Evolutionary conservation across 2,329 filamentous ascomycete species (phyloP).

Genomic region (Fusarium multiceps): DNA sequence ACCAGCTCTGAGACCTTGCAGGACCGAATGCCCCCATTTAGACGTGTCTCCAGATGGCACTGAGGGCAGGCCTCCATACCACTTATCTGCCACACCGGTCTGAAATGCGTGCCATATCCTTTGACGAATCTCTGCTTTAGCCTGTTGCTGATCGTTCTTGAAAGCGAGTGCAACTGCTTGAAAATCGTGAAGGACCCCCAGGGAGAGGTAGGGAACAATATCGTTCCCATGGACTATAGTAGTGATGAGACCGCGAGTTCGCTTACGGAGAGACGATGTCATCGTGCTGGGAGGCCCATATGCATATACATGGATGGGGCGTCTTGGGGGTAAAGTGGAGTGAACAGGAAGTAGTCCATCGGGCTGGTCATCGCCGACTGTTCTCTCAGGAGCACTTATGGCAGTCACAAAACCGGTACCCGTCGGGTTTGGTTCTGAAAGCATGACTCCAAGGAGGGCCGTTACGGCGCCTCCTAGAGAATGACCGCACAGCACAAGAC

Average conservation of each 20-base stretch:
- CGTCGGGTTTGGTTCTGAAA: slow-evolving; percentile 69
- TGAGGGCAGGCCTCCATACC: slow-evolving; percentile 61
- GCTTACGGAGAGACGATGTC: slow-evolving; percentile 74
- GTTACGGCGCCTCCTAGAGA: slow-evolving; percentile 77
- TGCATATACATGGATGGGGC: slow-evolving; percentile 82
- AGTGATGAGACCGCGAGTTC: slow-evolving; percentile 79
- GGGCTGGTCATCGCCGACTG: slow-evolving; percentile 51
- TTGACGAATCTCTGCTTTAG: slow-evolving; percentile 73
- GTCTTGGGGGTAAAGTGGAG: slow-evolving; percentile 70
- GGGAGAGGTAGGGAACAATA: slow-evolving; percentile 77
- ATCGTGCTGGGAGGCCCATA: slow-evolving; percentile 81
- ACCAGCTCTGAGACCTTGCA: slow-evolving; percentile 72
- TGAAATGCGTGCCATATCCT: slow-evolving; percentile 74
- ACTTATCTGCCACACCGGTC: slow-evolving; percentile 69
- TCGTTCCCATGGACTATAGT: slow-evolving; percentile 79
- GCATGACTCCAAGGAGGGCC: slow-evolving; percentile 75
- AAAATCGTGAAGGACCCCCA: slow-evolving; percentile 79
- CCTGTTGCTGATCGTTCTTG: slow-evolving; percentile 75
- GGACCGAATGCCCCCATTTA: slow-evolving; percentile 74
- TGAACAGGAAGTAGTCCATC: slow-evolving; percentile 46
- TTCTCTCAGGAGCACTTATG: slow-evolving; percentile 57
- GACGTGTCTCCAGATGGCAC: slow-evolving; percentile 65
- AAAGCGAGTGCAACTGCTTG: slow-evolving; percentile 78
- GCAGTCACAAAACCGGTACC: slow-evolving; percentile 73
- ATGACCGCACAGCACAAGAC: slow-evolving; percentile 75